These are phyloP conservation scores for Coemansia sp. DNA, from an alignment of 192 early-diverging fungal species.

Conservation along the genomic window DNA sequence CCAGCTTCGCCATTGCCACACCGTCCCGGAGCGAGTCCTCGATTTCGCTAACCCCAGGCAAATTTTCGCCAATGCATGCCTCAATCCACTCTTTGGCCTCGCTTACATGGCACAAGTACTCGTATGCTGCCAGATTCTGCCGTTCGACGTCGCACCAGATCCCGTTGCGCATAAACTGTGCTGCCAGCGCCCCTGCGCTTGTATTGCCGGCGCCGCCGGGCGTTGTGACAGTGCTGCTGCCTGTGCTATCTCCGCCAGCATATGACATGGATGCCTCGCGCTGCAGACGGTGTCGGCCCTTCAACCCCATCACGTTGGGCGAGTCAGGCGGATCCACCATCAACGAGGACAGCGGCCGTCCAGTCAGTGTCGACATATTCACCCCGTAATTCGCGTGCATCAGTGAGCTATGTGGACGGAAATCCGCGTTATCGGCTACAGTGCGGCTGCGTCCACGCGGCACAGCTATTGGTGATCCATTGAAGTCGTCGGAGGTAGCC, in stretches of 20 bases:
- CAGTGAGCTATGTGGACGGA: conserved; percentile 21
- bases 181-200: background rate
- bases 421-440: conserved; percentile 17
- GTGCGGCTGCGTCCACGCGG: conserved; percentile 48
- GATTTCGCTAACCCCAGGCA: conserved; percentile 72
- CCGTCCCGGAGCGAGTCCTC: conserved; percentile 95
- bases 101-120: conserved; percentile 97
- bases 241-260: background rate
- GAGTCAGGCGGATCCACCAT: conserved; percentile 51
- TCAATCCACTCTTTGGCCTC: conserved; percentile 99
- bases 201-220: background rate
- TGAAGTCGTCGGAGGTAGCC: background rate
- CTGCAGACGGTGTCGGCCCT: conserved; percentile 52
- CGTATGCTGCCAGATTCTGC: conserved; percentile 90
- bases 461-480: conserved; percentile 9
- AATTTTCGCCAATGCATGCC: conserved; percentile 79
- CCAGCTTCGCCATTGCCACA: conserved; percentile 86
- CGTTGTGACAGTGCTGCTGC: conserved; percentile 10
- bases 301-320: conserved; percentile 52
- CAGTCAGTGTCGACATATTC: conserved; percentile 11
- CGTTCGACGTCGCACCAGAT: conserved; percentile 91
- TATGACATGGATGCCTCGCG: conserved; percentile 21
- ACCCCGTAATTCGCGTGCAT: conserved; percentile 1
- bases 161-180: conserved; percentile 32
- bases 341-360: conserved; percentile 37